Conservation (phyloP, 2,329 filamentous ascomycete species). For the Epichloe baconii region DNA sequence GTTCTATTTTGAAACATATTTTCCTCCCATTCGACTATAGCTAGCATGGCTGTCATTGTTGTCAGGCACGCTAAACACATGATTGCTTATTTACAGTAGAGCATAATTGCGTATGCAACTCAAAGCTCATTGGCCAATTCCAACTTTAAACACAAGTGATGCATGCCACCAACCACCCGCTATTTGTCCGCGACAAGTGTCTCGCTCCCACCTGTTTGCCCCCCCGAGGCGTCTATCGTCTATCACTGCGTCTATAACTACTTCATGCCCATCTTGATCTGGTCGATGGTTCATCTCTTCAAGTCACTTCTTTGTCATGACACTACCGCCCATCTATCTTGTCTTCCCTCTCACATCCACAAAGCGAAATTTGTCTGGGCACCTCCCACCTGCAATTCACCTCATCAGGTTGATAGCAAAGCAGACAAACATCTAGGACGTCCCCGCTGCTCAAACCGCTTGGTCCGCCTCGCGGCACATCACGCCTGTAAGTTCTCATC, state of each 20-base stretch:
- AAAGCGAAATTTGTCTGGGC: not conserved
- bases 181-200: not conserved
- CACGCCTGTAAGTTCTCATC: slow-evolving; percentile 2
- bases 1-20: slow-evolving; percentile 5
- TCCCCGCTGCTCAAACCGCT: slow-evolving; percentile 2
- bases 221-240: not conserved
- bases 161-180: not conserved
- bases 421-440: not conserved
- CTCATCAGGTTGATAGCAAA: not conserved
- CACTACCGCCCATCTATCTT: too few species aligned
- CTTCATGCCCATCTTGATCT: slow-evolving; percentile 6
- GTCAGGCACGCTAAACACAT: not conserved
- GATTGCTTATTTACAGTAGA: too few species aligned
- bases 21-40: not conserved
- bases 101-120: too few species aligned
- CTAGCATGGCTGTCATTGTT: slow-evolving; percentile 1
- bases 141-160: slow-evolving; percentile 1
- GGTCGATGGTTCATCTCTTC: slow-evolving; percentile 6
- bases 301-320: not conserved
- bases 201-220: not conserved
- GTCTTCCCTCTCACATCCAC: not conserved
- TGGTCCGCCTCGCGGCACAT: slow-evolving; percentile 4
- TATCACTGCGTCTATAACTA: not conserved
- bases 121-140: not conserved
- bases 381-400: not conserved